These are phyloP conservation scores for Ophiocytium majus DNA, from an alignment of 352 stramenopile genomes.

Conservation along the genomic window DNA sequence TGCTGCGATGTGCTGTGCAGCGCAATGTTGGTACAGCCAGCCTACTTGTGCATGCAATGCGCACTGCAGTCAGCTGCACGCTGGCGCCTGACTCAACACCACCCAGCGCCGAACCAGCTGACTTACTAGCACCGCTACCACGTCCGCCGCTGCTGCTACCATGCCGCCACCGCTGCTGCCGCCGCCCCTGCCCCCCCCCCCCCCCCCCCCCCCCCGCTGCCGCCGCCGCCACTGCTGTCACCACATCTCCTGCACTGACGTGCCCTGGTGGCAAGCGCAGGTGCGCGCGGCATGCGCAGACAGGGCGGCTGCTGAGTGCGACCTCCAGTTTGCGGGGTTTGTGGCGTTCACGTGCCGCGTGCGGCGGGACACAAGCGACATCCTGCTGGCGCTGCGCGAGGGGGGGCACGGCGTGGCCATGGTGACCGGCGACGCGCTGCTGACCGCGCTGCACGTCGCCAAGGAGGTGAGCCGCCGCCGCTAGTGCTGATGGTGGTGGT, in stretches of 20 bases:
- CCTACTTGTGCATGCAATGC: no score
- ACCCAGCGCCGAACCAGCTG: no score
- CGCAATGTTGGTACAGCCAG: no score
- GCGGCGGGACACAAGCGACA: constrained; percentile 85
- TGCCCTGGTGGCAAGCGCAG: no score
- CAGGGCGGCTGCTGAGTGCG: constrained; percentile 78
- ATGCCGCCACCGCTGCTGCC: no score
- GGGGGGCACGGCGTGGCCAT: constrained; percentile 92
- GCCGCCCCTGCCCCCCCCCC: not conserved
- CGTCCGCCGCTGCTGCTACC: no score
- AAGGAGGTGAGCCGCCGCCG: no score
- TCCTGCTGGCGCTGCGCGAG: constrained; percentile 85
- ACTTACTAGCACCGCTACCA: no score
- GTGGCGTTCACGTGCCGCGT: constrained; percentile 87
- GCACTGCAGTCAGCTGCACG: no score
- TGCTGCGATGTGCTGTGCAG: no score
- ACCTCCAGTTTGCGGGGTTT: constrained; percentile 92
- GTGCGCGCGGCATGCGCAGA: constrained; percentile 35
- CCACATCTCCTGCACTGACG: not conserved
- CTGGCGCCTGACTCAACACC: no score
- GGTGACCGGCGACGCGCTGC: constrained; percentile 96
- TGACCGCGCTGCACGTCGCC: constrained; percentile 97
- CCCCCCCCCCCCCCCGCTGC: not conserved
- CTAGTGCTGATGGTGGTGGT: no score
- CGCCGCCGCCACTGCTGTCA: not conserved